Percentiles rank a stretch among this genome's conserved stretches.
Conservation (phyloP, 2,329 filamentous ascomycete genomes). For the Botrytis deweyae region DNA sequence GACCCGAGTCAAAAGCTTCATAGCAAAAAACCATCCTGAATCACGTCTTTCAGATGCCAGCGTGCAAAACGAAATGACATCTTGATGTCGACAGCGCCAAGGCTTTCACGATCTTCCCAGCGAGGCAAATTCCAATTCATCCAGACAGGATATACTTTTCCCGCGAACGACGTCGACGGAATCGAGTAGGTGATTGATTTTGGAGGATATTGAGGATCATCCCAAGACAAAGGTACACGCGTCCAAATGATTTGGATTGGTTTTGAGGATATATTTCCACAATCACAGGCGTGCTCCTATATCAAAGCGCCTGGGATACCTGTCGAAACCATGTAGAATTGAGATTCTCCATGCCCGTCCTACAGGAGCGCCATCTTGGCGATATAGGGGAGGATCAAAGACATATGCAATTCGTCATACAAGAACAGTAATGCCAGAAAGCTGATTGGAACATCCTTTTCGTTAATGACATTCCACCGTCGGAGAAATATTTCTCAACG, state of each 20-base stretch:
- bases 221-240: constrained; percentile 11
- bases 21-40: not conserved
- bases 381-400: not conserved
- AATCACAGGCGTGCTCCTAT: not conserved
- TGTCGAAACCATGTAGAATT: not conserved
- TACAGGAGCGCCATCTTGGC: constrained; percentile 3
- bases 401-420: not conserved
- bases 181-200: not conserved
- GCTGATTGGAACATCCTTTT: not conserved
- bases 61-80: not conserved
- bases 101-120: not conserved
- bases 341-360: not conserved
- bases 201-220: not conserved
- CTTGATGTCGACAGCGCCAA: not conserved
- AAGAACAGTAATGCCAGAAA: not conserved
- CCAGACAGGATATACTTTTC: constrained; percentile 1
- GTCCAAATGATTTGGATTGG: not conserved
- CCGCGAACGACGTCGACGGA: not conserved
- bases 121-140: constrained; percentile 9
- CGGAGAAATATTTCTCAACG: not conserved
- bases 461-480: not conserved
- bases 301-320: not conserved
- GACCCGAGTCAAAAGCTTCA: not conserved
- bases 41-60: not conserved
- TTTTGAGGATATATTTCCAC: constrained; percentile 1